phyloP scores from a whole-genome alignment of 768 basidiomycete genomes.

The Boletus speciosus region DNA sequence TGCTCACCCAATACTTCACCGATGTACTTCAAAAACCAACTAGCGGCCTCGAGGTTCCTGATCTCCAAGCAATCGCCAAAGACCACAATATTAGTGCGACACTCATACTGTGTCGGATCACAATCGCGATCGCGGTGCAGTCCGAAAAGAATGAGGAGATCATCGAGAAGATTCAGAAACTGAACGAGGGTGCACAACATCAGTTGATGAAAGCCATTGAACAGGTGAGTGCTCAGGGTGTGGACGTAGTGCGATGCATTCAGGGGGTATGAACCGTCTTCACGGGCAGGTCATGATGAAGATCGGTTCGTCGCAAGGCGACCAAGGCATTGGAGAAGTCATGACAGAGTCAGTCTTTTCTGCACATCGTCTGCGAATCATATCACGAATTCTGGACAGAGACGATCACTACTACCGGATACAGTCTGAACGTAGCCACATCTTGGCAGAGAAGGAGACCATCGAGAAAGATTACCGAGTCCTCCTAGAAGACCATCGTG shows the following conservation, averaged over 20 bases:
- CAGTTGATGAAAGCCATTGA: slow-evolving; percentile 92
- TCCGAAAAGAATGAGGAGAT: slow-evolving; percentile 86
- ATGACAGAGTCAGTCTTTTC: slow-evolving; percentile 73
- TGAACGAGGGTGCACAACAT: slow-evolving; percentile 83
- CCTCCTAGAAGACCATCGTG: slow-evolving; percentile 71
- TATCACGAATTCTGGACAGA: slow-evolving; percentile 36
- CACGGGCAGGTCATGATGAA: slow-evolving; percentile 67
- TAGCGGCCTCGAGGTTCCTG: slow-evolving; percentile 76
- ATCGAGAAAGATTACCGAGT: slow-evolving; percentile 77
- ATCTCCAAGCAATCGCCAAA: slow-evolving; percentile 83
- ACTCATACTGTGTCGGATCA: slow-evolving; percentile 72
- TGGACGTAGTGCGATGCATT: background rate
- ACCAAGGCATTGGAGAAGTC: slow-evolving; percentile 48
- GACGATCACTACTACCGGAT: slow-evolving; percentile 88
- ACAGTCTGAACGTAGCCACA: slow-evolving; percentile 73
- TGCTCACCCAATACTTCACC: slow-evolving; percentile 85
- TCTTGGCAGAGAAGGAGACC: slow-evolving; percentile 82
- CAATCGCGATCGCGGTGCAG: slow-evolving; percentile 84
- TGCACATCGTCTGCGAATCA: slow-evolving; percentile 3
- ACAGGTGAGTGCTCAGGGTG: slow-evolving; percentile 52
- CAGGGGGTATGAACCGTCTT: background rate
- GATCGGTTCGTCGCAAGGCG: slow-evolving; percentile 51
- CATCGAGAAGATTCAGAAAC: slow-evolving; percentile 81
- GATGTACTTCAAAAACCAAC: slow-evolving; percentile 82
- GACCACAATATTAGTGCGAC: slow-evolving; percentile 63